Evolutionary conservation across 192 early-diverging fungal species (phyloP).

Genomic region (Fimicolochytrium jonesii): DNA sequence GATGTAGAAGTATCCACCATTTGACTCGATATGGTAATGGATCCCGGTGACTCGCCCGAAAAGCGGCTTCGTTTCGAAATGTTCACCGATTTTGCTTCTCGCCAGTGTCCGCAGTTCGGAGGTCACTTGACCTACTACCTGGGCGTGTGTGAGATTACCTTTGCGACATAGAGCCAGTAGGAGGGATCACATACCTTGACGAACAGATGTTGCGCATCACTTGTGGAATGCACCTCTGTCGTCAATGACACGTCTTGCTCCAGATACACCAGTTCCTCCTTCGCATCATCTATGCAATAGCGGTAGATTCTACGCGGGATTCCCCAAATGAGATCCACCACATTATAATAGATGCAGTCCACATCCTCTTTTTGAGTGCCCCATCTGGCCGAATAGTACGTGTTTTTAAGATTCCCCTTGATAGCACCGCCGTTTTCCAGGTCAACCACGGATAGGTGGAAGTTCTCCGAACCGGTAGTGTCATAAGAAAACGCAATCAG

Average conservation of each 20-base stretch:
- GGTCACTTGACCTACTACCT: constrained; percentile 37
- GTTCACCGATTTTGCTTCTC: too few relatives aligned
- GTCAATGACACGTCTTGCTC: constrained; percentile 33
- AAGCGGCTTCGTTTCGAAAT: not conserved
- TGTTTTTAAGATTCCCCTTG: not conserved
- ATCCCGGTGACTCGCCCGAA: constrained; percentile 7
- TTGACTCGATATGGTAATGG: constrained; percentile 27
- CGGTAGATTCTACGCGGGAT: constrained; percentile 21
- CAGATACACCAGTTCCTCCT: constrained; percentile 25
- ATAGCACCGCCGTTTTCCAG: not conserved
- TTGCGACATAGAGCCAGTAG: not conserved
- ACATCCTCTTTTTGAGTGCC: not conserved
- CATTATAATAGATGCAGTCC: constrained; percentile 32
- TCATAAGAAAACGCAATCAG: constrained; percentile 40
- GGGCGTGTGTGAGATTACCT: not conserved
- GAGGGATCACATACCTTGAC: constrained; percentile 24
- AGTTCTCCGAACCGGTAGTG: constrained; percentile 33
- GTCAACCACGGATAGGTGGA: constrained; percentile 17
- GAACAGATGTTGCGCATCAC: constrained; percentile 26
- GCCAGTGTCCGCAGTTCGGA: constrained; percentile 23
- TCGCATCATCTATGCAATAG: not conserved
- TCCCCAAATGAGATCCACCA: constrained; percentile 31
- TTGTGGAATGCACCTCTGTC: constrained; percentile 25
- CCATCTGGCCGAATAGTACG: constrained; percentile 44
- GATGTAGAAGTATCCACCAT: constrained; percentile 20